Evolutionary conservation across 108 stramenopile species (phyloP), one percentile per base, ranked within the genome.

Genomic region (Chaetoceros muelleri): DNA sequence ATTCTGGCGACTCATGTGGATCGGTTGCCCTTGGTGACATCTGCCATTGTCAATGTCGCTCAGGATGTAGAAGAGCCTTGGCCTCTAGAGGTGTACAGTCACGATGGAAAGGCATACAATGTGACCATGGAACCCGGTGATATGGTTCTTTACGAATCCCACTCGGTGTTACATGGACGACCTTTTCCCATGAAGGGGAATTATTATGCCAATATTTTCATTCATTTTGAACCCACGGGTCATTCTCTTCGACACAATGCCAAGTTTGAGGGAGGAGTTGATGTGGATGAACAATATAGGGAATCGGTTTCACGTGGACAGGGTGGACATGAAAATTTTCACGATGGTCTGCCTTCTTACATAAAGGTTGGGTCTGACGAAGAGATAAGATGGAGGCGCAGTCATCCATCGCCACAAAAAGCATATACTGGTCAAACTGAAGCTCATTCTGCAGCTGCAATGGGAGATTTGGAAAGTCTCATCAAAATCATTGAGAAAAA

Each of bases 91-190:
- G 83, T 84, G 1, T 79, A 90, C 57, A 85, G 74, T 25, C 86
- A 93, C 44, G 86, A 95, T 19, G 94, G 94, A 13, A 70, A 64
- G 29, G 88, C 88, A 3, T 45, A 80, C 40, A 95, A 95, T 73
- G 80, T 97, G 25, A 97, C 96, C 13, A 85, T 97, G 84, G 74
- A 80, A 58, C 93, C 94, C 18, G 94, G 96, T 40, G 86, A 90
- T 47, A 68, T 88, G 71, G 76, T 90, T 29, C 44, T 72, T 46
- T 95, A 94, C 67, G 95, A 96, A 65, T 74, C 71, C 28, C 87
- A 90, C 51, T 78, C 82, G 7, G 81, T 93, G 20, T 44, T 93
- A 46, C 95, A 96, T 58, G 88, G 95, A 8, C 71, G 94, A 22
- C 94, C 94, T n/a, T 88, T 87, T 52, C 74, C 91, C 5, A 54